These are phyloP conservation scores for Hortaea sp. DNA, from an alignment of 2,329 filamentous ascomycete species.

Conservation along the genomic window DNA sequence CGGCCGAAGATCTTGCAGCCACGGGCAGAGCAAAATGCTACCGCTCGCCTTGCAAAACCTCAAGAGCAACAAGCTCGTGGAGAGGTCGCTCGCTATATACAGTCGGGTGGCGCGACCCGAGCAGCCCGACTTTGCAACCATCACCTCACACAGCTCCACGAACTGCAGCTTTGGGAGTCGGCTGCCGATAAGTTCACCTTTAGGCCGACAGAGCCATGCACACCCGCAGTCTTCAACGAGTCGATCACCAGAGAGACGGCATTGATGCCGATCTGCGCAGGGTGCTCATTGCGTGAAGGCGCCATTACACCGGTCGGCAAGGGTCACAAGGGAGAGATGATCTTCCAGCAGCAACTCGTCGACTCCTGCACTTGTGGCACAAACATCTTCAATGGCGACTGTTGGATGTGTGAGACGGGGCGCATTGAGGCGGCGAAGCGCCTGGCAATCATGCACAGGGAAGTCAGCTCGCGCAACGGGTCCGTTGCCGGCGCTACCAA, in stretches of 20 bases:
- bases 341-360: neutral
- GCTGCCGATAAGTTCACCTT: neutral
- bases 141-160: neutral
- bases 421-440: neutral
- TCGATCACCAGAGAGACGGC: neutral
- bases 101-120: neutral
- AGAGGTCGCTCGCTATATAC: neutral
- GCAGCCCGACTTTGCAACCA: neutral
- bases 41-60: neutral
- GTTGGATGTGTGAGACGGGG: neutral
- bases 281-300: neutral
- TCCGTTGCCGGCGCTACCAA: neutral
- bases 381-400: neutral
- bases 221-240: neutral
- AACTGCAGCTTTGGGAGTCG: neutral
- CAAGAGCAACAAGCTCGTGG: neutral
- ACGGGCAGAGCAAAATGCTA: neutral
- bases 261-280: neutral
- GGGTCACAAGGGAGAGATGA: neutral
- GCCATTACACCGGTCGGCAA: neutral
- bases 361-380: neutral
- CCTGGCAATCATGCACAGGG: neutral
- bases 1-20: neutral
- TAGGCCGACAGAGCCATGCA: neutral
- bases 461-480: neutral